Conservation (phyloP, 2,329 filamentous ascomycete species). For the Westerdykella aurantiaca region DNA sequence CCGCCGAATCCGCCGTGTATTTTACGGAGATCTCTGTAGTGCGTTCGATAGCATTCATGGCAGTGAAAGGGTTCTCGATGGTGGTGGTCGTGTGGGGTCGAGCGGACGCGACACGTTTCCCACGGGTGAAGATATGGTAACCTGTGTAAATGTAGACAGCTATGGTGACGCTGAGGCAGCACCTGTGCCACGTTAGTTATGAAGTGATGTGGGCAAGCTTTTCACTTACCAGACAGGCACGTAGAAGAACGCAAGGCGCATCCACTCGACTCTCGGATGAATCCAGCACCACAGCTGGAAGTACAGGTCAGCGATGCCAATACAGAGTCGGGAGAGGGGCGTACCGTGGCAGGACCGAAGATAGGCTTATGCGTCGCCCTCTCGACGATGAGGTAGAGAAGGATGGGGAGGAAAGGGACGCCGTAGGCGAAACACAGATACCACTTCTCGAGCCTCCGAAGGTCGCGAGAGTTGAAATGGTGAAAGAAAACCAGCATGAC, state of each 20-base stretch:
- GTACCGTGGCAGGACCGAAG: constrained; percentile 64
- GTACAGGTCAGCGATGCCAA: constrained; percentile 1
- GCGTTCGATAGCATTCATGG: constrained; percentile 34
- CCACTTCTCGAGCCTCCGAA: constrained; percentile 63
- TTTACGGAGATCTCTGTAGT: constrained; percentile 61
- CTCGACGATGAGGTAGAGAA: constrained; percentile 62
- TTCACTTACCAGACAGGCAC: constrained; percentile 57
- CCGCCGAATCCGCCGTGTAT: constrained; percentile 43
- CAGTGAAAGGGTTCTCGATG: constrained; percentile 43
- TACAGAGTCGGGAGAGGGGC: constrained; percentile 7
- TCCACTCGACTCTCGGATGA: constrained; percentile 58
- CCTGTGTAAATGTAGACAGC: constrained; percentile 64
- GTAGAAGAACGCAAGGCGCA: constrained; percentile 71
- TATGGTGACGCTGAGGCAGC: constrained; percentile 56
- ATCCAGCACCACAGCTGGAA: constrained; percentile 77
- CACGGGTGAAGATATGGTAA: constrained; percentile 56
- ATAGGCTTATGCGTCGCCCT: constrained; percentile 51
- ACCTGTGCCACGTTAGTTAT: constrained; percentile 17
- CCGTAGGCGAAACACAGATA: constrained; percentile 69
- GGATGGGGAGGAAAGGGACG: constrained; percentile 61
- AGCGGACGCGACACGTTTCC: constrained; percentile 52
- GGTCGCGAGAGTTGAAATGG: constrained; percentile 59
- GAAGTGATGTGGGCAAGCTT: not conserved
- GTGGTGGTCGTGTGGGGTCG: constrained; percentile 10
- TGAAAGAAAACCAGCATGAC: constrained; percentile 76